Evolutionary conservation across 2,329 filamentous ascomycete genomes (phyloP), one percentile per base, ranked within the genome.

Genomic region (Exophiala phaeomuriformis): DNA sequence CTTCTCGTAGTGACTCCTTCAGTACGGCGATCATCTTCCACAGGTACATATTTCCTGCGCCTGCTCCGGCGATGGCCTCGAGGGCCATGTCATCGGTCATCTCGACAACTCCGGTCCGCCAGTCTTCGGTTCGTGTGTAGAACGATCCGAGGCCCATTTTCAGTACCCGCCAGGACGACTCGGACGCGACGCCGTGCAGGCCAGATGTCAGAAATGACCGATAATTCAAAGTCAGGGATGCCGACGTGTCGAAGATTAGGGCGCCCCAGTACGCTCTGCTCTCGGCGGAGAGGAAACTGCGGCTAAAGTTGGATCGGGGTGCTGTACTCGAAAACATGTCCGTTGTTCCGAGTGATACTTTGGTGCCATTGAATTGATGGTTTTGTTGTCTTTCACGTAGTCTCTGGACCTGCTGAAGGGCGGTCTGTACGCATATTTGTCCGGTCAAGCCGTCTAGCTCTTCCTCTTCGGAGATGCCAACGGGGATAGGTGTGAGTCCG

Each of bases 241-340:
- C 68, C 0, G 70, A 72, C 0, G 71, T 74, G 36, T 74, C 71
- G 31, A 72, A 73, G 0, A 68, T 71, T 5, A 74, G 51, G 2
- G 71, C 71, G 0, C 69, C 69, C 71, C 71, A 74, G 52, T 72
- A 73, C 0, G 67, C 68, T 7, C 65, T 69, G 49, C 66, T 72
- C 55, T 74, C 71, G 1, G 67, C 62, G 4, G 64, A 64, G 5
- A 74, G 64, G 39, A 71, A 72, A 19, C 64, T 63, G 0, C 65
- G 63, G 1, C 65, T 66, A 1, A 68, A 29, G 4, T 29, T 62
- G 0, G 66, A 63, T 27, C 64, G 58, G 1, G 66, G 63, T 2
- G 63, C 64, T 5, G 64, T 58, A 3, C 60, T 61, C 1, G 62
- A 52, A 1, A 57, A 33, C 5, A 58, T 45, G 29, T 62, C 59